phyloP scores from a whole-genome alignment of 2,329 filamentous ascomycete genomes.

The Xylaria sp. region DNA sequence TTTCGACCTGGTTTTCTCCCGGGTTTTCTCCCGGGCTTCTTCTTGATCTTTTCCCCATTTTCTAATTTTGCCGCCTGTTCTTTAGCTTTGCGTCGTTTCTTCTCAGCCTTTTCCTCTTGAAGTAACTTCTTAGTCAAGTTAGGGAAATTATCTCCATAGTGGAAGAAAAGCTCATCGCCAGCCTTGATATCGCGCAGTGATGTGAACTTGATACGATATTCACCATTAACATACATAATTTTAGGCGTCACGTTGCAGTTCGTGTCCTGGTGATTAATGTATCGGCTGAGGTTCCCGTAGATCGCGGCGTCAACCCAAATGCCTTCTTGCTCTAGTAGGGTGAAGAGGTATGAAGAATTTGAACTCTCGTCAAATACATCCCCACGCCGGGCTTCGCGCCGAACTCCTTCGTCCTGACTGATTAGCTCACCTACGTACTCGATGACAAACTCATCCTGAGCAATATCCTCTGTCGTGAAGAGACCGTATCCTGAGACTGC shows the following conservation, averaged over 20 bases:
- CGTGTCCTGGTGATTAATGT: constrained; percentile 79
- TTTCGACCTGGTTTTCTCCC: constrained; percentile 47
- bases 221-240: constrained; percentile 78
- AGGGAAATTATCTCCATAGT: constrained; percentile 78
- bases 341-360: constrained; percentile 73
- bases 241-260: constrained; percentile 72
- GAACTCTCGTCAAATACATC: constrained; percentile 71
- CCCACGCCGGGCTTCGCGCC: constrained; percentile 70
- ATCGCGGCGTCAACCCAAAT: constrained; percentile 79
- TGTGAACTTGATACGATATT: constrained; percentile 80
- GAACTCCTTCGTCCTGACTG: constrained; percentile 74
- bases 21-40: constrained; percentile 48
- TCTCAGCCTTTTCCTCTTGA: constrained; percentile 55
- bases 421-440: constrained; percentile 86
- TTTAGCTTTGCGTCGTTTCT: constrained; percentile 48
- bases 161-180: constrained; percentile 83
- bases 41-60: constrained; percentile 43
- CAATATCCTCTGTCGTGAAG: constrained; percentile 75
- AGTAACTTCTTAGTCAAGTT: constrained; percentile 67
- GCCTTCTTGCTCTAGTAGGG: constrained; percentile 67
- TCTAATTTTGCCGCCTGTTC: constrained; percentile 42
- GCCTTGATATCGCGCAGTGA: constrained; percentile 73
- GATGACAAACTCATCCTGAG: constrained; percentile 77
- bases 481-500: constrained; percentile 80
- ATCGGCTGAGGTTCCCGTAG: constrained; percentile 83